Evolutionary conservation across 2,329 filamentous ascomycete genomes (phyloP).

Genomic region (Plenodomus biglobosus): DNA sequence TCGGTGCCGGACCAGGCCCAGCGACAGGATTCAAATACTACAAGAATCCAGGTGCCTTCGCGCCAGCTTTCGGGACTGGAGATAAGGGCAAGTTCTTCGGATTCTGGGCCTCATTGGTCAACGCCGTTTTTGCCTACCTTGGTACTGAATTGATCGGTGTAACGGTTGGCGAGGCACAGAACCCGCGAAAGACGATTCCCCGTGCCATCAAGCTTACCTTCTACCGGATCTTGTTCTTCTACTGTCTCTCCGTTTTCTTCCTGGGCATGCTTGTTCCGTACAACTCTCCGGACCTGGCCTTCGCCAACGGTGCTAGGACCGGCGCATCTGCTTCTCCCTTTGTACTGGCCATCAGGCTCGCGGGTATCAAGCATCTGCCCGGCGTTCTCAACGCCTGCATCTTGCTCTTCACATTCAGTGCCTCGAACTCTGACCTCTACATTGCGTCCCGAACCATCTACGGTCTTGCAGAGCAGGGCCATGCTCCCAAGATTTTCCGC

Average conservation of each 20-base stretch:
- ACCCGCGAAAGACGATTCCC: constrained; percentile 74
- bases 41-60: constrained; percentile 50
- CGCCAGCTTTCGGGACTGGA: constrained; percentile 41
- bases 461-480: constrained; percentile 69
- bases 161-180: constrained; percentile 77
- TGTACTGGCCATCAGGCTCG: constrained; percentile 69
- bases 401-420: constrained; percentile 73
- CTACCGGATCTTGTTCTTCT: constrained; percentile 80
- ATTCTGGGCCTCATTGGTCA: constrained; percentile 70
- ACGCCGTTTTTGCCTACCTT: constrained; percentile 76
- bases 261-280: constrained; percentile 78
- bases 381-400: constrained; percentile 74
- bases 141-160: constrained; percentile 73
- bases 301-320: constrained; percentile 54
- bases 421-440: constrained; percentile 77
- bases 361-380: constrained; percentile 63
- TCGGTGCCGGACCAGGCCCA: constrained; percentile 47
- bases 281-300: constrained; percentile 61
- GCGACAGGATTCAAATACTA: constrained; percentile 52
- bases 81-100: constrained; percentile 47
- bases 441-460: constrained; percentile 72
- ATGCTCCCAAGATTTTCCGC: constrained; percentile 71
- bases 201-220: constrained; percentile 79
- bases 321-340: constrained; percentile 68
- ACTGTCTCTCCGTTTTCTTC: constrained; percentile 71